Evolutionary conservation across 768 basidiomycete genomes (phyloP).

Genomic region (Phanerochaete carnosa): DNA sequence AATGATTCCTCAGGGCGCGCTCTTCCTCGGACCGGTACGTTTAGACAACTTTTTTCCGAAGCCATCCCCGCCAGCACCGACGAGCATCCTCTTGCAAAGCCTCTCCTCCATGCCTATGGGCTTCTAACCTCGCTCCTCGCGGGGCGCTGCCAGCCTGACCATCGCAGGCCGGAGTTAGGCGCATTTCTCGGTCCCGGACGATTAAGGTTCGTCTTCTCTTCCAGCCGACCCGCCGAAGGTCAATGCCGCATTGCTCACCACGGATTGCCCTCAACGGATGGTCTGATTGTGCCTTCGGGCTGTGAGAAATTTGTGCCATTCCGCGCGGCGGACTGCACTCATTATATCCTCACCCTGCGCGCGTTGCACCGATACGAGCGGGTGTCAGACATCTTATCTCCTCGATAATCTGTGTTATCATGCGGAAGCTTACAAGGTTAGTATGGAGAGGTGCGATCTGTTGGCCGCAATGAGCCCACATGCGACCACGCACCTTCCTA

Average conservation of each 20-base stretch:
- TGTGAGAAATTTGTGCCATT: neutral
- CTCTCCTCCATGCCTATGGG: neutral
- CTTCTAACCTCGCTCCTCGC: neutral
- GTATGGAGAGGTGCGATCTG: neutral
- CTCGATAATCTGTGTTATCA: neutral
- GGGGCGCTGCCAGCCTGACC: neutral
- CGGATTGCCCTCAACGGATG: neutral
- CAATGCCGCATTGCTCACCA: neutral
- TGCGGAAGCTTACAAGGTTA: neutral
- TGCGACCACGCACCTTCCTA: neutral
- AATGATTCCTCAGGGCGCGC: neutral
- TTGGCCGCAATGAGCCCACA: neutral
- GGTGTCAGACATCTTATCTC: neutral
- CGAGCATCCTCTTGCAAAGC: neutral
- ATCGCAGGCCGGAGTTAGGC: conserved; percentile 4
- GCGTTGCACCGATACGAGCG: neutral
- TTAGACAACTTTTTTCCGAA: neutral
- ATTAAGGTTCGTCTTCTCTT: neutral
- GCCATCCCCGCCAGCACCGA: neutral
- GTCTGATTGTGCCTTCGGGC: conserved; percentile 1
- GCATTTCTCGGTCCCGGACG: neutral
- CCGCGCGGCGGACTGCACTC: neutral
- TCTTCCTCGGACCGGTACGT: neutral
- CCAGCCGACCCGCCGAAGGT: neutral
- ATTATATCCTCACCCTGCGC: neutral